These are phyloP conservation scores for Starmerella bombi DNA, from an alignment of 805 yeast species.

Conservation along the genomic window DNA sequence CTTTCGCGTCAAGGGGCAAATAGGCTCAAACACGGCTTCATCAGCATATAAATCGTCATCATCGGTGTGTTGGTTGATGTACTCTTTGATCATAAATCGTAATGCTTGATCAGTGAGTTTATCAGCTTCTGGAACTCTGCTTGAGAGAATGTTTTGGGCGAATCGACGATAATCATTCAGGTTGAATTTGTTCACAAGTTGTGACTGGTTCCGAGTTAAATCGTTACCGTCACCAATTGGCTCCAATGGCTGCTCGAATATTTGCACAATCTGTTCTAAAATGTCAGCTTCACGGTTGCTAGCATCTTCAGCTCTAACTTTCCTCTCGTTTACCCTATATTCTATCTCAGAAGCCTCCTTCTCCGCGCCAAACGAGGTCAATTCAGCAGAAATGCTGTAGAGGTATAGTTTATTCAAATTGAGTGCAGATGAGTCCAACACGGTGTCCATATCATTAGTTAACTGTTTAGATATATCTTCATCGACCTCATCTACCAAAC, in stretches of 20 bases:
- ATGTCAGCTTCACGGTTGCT: too few species aligned
- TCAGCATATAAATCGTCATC: slow-evolving; percentile 5
- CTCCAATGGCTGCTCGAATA: not conserved
- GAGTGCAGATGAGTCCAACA: not conserved
- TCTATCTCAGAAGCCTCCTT: not conserved
- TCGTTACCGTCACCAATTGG: too few species aligned
- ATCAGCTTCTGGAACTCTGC: not conserved
- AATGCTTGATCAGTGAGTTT: not conserved
- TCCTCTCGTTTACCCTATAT: not conserved
- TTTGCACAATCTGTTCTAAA: not conserved
- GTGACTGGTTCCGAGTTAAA: not conserved
- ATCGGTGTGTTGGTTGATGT: slow-evolving; percentile 2
- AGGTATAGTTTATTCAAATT: not conserved
- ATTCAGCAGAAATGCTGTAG: not conserved
- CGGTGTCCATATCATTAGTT: not conserved
- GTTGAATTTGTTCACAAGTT: not conserved
- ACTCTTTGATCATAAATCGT: not conserved
- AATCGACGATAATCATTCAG: not conserved
- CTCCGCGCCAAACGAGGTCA: not conserved
- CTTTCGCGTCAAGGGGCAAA: slow-evolving; percentile 12
- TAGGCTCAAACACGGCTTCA: slow-evolving; percentile 4
- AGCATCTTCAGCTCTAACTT: not conserved
- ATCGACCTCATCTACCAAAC: too few species aligned
- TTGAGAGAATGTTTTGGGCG: not conserved
- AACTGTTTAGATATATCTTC: too few species aligned